Base-by-base conservation (phyloP, 2,329 filamentous ascomycete species). In the Scytalidium sp. region DNA sequence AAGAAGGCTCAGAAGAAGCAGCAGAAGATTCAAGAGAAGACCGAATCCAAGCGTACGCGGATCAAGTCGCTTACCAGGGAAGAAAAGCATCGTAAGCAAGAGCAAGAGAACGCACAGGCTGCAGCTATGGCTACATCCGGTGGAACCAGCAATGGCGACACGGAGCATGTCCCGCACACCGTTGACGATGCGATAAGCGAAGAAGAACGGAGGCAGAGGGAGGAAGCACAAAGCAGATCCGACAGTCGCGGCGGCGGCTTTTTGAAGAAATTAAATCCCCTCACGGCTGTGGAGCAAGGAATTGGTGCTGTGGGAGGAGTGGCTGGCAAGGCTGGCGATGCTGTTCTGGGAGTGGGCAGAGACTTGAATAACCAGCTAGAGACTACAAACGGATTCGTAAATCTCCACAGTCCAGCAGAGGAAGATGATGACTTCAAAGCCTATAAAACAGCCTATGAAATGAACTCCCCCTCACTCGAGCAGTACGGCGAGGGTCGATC, bases 1-100 rank as follows among this genome's bases (percentile, higher is more conserved):
- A 92, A 91, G 63, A 90, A 85, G 64, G 84, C 83, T 13, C 84
- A 97, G 58, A 71, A 87, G n/a, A 87, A 93, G 64, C 75, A 83
- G 60, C 65, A 55, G 8, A 53, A 53, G 19, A 64, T 63, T 50
- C 62, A 61, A 4, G 60, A 67, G 50, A 71, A 74, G 45, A 68
- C 60, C n/a, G 70, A 74, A 1, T 81, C 84, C n/a, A 80, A 75
- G 50, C 77, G 76, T 49, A 69, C 72, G 0, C 66, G 76, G 17
- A 76, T 74, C 39, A 84, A 80, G 57, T 63, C 74, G 15, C 78
- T 83, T 55, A 74, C 51, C 3, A 53, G 51, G 22, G n/a, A 62
- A 56, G 63, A 69, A 49, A 70, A 71, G 46, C 70, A 64, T 13
- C 50, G 65, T 25, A 59, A 55, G 6, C 43, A 58, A 23, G 55